phyloP scores from a whole-genome alignment of 768 basidiomycete genomes.

The Lactarius deliciosus region DNA sequence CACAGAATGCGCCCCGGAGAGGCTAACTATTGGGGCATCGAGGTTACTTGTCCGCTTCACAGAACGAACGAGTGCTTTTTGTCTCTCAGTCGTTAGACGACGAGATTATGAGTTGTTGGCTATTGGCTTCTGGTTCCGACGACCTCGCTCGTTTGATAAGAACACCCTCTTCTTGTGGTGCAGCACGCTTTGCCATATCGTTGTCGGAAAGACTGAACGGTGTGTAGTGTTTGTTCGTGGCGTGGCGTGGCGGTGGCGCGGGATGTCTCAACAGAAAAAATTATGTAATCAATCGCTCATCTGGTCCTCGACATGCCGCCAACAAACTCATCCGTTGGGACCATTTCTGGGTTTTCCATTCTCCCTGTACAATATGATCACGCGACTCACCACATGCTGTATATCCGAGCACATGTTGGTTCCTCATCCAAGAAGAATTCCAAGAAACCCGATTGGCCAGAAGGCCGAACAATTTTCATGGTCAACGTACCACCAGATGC shows the following conservation, averaged over 20 bases:
- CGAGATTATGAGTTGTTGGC: constrained; percentile 77
- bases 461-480: constrained; percentile 79
- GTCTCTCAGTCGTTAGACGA: constrained; percentile 68
- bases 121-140: constrained; percentile 42
- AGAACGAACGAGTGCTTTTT: constrained; percentile 77
- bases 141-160: constrained; percentile 64
- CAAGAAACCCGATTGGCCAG: constrained; percentile 37
- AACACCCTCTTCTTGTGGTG: constrained; percentile 52
- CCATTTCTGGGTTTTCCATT: constrained; percentile 49
- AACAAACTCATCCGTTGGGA: constrained; percentile 6
- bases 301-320: background rate
- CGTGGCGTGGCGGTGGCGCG: background rate
- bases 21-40: constrained; percentile 90
- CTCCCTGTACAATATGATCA: constrained; percentile 43
- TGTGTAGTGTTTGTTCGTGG: no score
- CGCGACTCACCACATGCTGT: constrained; percentile 66
- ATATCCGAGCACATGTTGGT: constrained; percentile 63
- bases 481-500: constrained; percentile 89
- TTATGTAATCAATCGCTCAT: constrained; percentile 6
- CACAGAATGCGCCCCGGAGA: constrained; percentile 85
- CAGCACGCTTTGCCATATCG: constrained; percentile 68
- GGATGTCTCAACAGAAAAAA: background rate
- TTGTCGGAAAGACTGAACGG: background rate
- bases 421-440: constrained; percentile 41
- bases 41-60: constrained; percentile 92